Evolutionary conservation across 257 asterid species (phyloP).

Genomic region (Nyctanthes arbortristis): DNA sequence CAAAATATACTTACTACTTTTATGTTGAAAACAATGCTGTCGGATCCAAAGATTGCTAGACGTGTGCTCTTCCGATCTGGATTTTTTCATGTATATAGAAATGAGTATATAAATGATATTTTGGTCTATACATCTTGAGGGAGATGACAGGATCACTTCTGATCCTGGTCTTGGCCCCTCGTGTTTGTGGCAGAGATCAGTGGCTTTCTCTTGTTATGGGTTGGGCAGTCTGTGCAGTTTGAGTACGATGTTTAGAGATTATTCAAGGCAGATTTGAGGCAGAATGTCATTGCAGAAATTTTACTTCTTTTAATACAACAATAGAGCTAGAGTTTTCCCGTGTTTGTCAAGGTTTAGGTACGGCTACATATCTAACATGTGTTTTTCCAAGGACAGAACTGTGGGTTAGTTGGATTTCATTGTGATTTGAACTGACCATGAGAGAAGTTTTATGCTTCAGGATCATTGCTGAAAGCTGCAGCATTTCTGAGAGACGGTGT

Average conservation of each 20-base stretch:
- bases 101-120: neutral
- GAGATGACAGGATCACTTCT: neutral
- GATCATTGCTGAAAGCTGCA: neutral
- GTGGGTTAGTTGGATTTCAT: neutral
- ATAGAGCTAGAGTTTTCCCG: neutral
- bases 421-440: neutral
- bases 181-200: neutral
- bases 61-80: too few relatives aligned
- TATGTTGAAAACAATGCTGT: neutral
- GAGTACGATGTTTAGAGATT: neutral
- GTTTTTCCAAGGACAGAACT: neutral
- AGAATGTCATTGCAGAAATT: neutral
- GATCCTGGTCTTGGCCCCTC: neutral
- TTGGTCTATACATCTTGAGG: neutral
- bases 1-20: neutral
- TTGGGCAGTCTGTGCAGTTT: neutral
- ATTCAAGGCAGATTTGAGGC: neutral
- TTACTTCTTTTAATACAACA: neutral
- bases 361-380: neutral
- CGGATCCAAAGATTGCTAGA: neutral
- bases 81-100: neutral
- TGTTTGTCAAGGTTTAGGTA: neutral
- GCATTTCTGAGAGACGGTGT: neutral
- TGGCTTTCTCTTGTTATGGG: neutral
- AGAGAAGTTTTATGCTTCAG: neutral